Base-by-base conservation (phyloP, 1,284 basidiomycete genomes). In the Boletus smithii region DNA sequence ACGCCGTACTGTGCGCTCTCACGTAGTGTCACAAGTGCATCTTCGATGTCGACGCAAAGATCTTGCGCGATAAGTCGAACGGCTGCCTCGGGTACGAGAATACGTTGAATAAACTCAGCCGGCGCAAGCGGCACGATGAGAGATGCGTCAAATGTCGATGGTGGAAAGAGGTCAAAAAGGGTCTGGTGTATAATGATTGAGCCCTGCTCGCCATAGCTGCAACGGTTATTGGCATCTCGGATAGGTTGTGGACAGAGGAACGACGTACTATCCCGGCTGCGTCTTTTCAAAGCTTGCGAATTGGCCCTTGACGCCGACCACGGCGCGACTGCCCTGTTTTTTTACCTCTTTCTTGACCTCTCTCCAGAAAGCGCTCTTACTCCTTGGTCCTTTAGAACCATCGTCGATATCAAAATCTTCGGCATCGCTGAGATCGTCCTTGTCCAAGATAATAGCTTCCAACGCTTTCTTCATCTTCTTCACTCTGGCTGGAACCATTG, bases 261-360 rank as follows among this genome's bases (percentile, higher is more conserved):
- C 67, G 13, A 71, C 88, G 71, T 60, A 91, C 88, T 91, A 91
- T 71, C 88, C 88, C 31, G 88, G 85, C 55, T 88, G 86, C 2
- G 79, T 78, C 67, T 81, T 86, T 56, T 87, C 77, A 57, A 91
- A 91, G 55, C 70, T 85, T 22, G 78, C 73, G 57, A 88, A 87
- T 57, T 90, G 88, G 2, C 78, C 85, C 37, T 73, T 76, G 39
- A 88, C 75, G 26, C 86, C 81, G 3, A 77, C 73, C 10, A 79
- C 78, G n/a, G 77, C 77, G 36, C 80, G 75, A 22, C 76, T 73
- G 0, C 88, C 88, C 44, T 81, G 79, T 54, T 69, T 69, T 61
- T 76, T 76, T 29, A 88, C 71, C 49, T 83, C 81, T 43, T 72
- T 71, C 60, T 80, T 72, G 7, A 83, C 63, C 23, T 88, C 83